Conservation (phyloP, 139 green algal genomes). For the Chlorella sp. region DNA sequence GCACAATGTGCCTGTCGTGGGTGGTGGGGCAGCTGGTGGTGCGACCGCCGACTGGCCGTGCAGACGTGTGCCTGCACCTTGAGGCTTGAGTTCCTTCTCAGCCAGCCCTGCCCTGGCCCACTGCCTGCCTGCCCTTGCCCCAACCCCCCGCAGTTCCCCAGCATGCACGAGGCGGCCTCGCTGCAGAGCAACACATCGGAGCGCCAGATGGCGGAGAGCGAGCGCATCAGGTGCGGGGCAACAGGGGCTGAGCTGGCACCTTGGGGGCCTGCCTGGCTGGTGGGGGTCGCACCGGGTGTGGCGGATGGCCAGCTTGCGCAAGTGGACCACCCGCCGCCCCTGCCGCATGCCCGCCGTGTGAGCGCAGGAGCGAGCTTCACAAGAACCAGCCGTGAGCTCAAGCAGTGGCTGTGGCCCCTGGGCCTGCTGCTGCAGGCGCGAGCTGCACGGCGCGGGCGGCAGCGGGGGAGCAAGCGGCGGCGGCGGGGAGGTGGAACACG, state of each 20-base stretch:
- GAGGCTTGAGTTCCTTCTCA: background rate
- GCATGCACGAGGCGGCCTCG: slow-evolving; percentile 15
- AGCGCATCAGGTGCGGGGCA: slow-evolving; percentile 5
- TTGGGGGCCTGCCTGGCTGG: background rate
- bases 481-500: background rate
- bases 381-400: background rate
- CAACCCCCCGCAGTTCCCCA: slow-evolving; percentile 7
- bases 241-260: background rate
- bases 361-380: slow-evolving; percentile 10
- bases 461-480: background rate
- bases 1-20: no score
- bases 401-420: background rate
- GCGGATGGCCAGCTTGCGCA: background rate
- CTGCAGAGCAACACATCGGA: slow-evolving; percentile 15
- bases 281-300: background rate
- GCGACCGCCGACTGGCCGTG: background rate
- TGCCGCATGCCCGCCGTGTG: background rate
- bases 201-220: background rate
- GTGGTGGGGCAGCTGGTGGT: background rate
- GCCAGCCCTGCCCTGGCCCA: background rate
- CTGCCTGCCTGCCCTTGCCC: background rate
- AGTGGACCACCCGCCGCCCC: no score
- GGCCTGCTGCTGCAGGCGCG: slow-evolving; percentile 4
- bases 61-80: background rate
- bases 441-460: background rate